A percentile compares a stretch with the other conserved stretches of the same genome.
Conservation (phyloP, 371 early-diverging fungal species). For the Mortierella sp. region DNA sequence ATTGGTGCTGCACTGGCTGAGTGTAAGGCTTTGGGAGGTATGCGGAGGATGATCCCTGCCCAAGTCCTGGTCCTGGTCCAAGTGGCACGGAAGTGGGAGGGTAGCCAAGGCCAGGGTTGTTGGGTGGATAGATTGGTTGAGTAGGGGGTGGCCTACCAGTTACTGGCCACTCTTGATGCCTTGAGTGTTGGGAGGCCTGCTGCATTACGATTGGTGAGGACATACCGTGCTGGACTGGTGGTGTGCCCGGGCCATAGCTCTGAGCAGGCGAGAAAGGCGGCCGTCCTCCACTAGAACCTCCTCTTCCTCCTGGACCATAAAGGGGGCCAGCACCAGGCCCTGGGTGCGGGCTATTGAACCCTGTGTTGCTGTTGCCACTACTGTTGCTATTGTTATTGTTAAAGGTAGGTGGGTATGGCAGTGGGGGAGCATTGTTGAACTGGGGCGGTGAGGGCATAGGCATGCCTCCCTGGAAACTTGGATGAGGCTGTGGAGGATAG, state of each 20-base stretch:
- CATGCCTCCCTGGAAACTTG: constrained; percentile 22
- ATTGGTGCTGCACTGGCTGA: constrained; percentile 12
- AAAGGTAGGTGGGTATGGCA: constrained; percentile 26
- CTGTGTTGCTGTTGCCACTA: constrained; percentile 14
- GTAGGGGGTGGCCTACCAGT: constrained; percentile 29
- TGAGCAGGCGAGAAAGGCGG: constrained; percentile 26
- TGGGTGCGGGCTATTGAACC: constrained; percentile 21
- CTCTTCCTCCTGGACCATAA: constrained; percentile 23
- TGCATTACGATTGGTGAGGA: constrained; percentile 34
- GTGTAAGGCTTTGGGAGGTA: constrained; percentile 22
- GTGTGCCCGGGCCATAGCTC: constrained; percentile 33
- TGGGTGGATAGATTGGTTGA: constrained; percentile 14
- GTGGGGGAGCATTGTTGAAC: constrained; percentile 23
- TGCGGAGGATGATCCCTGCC: not conserved
- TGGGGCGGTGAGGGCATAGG: constrained; percentile 21
- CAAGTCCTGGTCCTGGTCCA: not conserved
- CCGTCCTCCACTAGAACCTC: constrained; percentile 7
- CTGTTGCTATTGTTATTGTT: constrained; percentile 19
- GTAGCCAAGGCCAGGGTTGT: constrained; percentile 11
- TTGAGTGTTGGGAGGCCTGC: constrained; percentile 23
- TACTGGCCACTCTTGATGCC: constrained; percentile 49
- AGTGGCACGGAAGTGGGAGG: constrained; percentile 3
- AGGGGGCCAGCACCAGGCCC: constrained; percentile 12
- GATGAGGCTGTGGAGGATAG: constrained; percentile 24
- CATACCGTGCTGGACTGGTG: constrained; percentile 14